Base-by-base conservation (phyloP, 2,329 filamentous ascomycete genomes). In the Blumeriella jaapii region DNA sequence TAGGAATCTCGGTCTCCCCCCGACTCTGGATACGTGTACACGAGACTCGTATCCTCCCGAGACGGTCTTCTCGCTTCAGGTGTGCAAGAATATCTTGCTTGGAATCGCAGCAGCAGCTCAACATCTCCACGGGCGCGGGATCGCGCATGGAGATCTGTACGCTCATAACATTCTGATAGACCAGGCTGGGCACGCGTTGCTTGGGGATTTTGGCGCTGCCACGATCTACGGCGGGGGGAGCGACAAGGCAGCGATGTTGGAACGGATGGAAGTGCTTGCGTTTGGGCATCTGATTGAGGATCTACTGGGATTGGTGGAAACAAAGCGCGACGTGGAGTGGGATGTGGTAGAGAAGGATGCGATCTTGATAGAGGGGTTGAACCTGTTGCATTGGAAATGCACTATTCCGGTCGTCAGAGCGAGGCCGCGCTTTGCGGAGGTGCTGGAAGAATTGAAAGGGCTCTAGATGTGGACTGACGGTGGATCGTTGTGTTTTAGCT, bases 201-300 rank as follows among this genome's bases (percentile, higher is more conserved):
- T 68, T 3, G 63, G 62, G 15, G 64, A 65, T 33, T 65, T 68
- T 36, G 63, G 63, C 8, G 65, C 64, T 1, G 64, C 64, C 1
- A 66, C 63, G 1, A 53, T 67, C 10, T 66, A 68, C 39, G 50
- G 47, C 25, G 45, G 38, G n/a, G 40, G 44, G 4, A 32, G 45
- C 31, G 40, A 42, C 13, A 34, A 48, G 17, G 41, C 40, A 13
- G 42, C 49, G 2, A 40, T 34, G 14, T 36, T 67, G 7, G 62
- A 69, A 47, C 58, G 49, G 40, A 45, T 68, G 27, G 65, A 68
- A 44, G 60, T 67, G 5, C 53, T 65, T 24, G 65, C 64, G 1
- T 67, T 68, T 47, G 63, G 58, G 2, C 59, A 65, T 48, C 48
- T 69, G 20, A 44, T 67, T 26, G 64, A 67, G 36, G 62, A 66